Conservation (phyloP, 2,329 filamentous ascomycete genomes). For the Fusarium liriodendri region DNA sequence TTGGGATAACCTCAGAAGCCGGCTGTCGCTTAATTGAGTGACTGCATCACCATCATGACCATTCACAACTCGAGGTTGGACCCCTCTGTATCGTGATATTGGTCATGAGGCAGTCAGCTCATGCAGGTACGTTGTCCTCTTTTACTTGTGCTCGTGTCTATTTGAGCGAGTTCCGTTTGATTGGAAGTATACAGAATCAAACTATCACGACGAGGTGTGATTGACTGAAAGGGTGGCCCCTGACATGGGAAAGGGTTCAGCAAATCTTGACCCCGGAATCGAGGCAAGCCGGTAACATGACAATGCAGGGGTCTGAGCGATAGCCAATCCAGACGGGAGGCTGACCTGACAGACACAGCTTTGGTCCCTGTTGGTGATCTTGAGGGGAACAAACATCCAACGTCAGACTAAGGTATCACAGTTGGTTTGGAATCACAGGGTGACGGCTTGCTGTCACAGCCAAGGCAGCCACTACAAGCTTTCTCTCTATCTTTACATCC, state of each 20-base stretch:
- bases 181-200: neutral
- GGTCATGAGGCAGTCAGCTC: neutral
- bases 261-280: neutral
- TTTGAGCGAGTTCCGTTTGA: neutral
- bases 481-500: neutral
- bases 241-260: neutral
- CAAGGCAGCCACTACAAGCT: neutral
- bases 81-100: neutral
- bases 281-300: neutral
- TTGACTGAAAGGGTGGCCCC: conserved; percentile 4
- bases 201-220: neutral
- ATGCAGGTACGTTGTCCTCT: neutral
- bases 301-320: neutral
- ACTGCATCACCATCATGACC: neutral
- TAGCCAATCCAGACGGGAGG: neutral
- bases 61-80: neutral
- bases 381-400: neutral
- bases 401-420: neutral
- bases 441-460: neutral
- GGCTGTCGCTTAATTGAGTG: neutral
- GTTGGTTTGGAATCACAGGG: neutral
- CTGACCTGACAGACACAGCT: neutral
- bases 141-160: neutral
- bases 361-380: neutral
- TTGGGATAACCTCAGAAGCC: neutral